Evolutionary conservation across 257 asterid species (phyloP), one percentile per base, ranked within the genome.

Genomic region (Gynochthodes officinalis): DNA sequence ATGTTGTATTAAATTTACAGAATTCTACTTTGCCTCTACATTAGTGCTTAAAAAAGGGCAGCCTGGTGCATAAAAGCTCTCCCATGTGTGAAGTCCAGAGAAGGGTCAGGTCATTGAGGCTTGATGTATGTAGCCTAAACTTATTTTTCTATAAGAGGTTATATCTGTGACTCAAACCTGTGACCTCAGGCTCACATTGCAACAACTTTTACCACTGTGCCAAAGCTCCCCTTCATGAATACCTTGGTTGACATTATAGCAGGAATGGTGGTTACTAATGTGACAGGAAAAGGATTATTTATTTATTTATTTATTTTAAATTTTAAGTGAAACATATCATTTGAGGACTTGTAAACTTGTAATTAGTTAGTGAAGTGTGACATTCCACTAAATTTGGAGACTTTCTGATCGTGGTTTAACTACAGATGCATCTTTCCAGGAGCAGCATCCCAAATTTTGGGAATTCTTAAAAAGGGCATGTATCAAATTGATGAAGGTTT

Each of bases 341-440:
- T 10, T 48, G 39, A 12, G 3, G 32, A 18, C 52, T 3, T 33
- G 5, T 44, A 25, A 2, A 37, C 32, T 5, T 6, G 16, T 25
- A 37, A 16, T 21, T 42, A 28, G 40, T n/a, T 21, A 23, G 50
- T 67, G 61, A 18, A 28, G 27, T 30, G 32, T 53, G 53, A 39
- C 11, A 7, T 37, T 48, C 16, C 73, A 27, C 52, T 60, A 67
- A 70, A 67, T 46, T 49, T 64, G 69, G 74, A 79, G 70, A 39
- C 54, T 61, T 61, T 55, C 81, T 79, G 76, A 80, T 80, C 71
- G 71, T 71, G 72, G 74, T 81, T 81, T 67, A 64, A 78, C 69
- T 86, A 89, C 98, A 95, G 98, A 89, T 92, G 86, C 87, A 71
- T 79, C 94, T 80, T 85, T 89, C 77, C 90, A 72, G 81, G 96